Evolutionary conservation across 257 asterid species (phyloP).

Genomic region (Verbascum thapsus): DNA sequence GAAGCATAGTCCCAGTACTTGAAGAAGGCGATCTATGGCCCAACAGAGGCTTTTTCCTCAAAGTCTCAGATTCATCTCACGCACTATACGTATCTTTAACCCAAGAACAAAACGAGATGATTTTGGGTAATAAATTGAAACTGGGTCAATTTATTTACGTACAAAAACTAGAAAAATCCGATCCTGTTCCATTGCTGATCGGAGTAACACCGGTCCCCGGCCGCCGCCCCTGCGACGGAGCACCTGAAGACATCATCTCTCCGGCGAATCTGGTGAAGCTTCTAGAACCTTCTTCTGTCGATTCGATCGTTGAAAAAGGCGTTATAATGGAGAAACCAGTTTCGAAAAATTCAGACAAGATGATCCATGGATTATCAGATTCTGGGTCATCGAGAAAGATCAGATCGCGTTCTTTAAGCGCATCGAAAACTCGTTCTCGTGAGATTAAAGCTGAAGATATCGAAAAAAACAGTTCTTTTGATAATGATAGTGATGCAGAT

Average conservation of each 20-base stretch:
- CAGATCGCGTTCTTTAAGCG: slow-evolving; percentile 43
- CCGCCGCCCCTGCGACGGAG: slow-evolving; percentile 56
- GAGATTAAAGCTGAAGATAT: slow-evolving; percentile 22
- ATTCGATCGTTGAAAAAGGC: slow-evolving; percentile 57
- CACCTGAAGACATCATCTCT: slow-evolving; percentile 51
- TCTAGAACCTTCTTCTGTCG: slow-evolving; percentile 36
- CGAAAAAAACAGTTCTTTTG: slow-evolving; percentile 32
- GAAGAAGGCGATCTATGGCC: slow-evolving; percentile 83
- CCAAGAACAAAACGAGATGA: slow-evolving; percentile 63
- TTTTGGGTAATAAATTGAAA: slow-evolving; percentile 53
- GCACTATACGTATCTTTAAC: slow-evolving; percentile 60
- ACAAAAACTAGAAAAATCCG: slow-evolving; percentile 44
- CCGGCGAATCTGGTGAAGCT: slow-evolving; percentile 34
- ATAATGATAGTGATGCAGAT: slow-evolving; percentile 56
- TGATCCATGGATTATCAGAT: slow-evolving; percentile 36
- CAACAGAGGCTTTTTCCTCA: slow-evolving; percentile 62
- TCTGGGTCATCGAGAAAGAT: slow-evolving; percentile 27
- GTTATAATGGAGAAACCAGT: slow-evolving; percentile 64
- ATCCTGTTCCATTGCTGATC: slow-evolving; percentile 62
- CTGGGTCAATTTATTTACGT: slow-evolving; percentile 72
- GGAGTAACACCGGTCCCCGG: slow-evolving; percentile 66
- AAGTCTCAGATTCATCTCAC: slow-evolving; percentile 72
- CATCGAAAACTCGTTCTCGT: slow-evolving; percentile 37
- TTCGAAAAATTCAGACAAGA: slow-evolving; percentile 26
- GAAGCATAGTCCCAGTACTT: slow-evolving; percentile 74